Base-by-base conservation (phyloP, 257 asterid genomes). In the Ocimum tenuiflorum region DNA sequence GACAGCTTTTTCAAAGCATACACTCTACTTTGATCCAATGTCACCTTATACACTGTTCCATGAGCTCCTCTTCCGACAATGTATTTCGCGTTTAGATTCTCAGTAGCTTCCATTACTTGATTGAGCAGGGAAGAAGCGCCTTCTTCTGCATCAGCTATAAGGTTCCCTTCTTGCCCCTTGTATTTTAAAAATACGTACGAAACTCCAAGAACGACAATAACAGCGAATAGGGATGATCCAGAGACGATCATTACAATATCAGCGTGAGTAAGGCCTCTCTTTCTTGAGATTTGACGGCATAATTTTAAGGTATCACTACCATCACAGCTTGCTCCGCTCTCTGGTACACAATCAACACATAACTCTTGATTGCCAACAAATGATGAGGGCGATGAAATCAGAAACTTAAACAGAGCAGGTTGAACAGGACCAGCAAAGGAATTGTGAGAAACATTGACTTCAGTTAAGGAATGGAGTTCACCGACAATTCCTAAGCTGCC, bases 61-160 rank as follows among this genome's bases (percentile, higher is more conserved):
- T 89, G 94, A 0, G 94, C 97, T 67, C 97, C 97, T 63, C 77
- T 82, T 64, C 95, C 95, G 12, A 89, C 78, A 31, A 81, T 36
- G 52, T 82, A 79, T 76, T 54, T 74, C 47, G 82, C 88, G 36
- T 78, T 79, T 18, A 89, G 83, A 71, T 85, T 83, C 60, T 84
- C 90, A 4, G 95, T 89, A 52, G 91, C 94, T 67, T 57, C 81
- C 62, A 84, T 69, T 35, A 89, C 83, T 82, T 78, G 84, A 63
- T 66, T 83, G 60, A 89, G 91, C 76, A 89, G 78, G 23, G 94
- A 83, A 2, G 91, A 75, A 29, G 82, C 75, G 8, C 94, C 95
- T 78, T 83, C 89, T 74, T 80, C 86, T 27, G 76, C 73, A 18
- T 82, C 70, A 57, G 54, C 64, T 52, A 64, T 47, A 49, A 69